These are phyloP conservation scores for Vickermania spadyakhi DNA, from an alignment of 208 protist genomes.

Conservation along the genomic window DNA sequence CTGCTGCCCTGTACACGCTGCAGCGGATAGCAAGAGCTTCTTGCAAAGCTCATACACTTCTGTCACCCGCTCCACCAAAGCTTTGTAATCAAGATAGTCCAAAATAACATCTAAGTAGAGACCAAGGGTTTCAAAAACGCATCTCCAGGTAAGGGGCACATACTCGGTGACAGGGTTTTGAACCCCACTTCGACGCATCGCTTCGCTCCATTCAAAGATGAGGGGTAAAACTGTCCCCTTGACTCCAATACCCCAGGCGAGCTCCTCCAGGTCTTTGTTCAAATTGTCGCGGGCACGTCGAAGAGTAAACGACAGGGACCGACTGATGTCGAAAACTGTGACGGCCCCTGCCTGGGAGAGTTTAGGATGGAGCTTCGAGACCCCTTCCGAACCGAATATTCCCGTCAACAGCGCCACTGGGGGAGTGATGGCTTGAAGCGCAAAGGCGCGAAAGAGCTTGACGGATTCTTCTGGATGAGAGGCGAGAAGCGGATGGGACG, in stretches of 20 bases:
- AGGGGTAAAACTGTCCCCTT: slow-evolving; percentile 31
- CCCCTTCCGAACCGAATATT: slow-evolving; percentile 17
- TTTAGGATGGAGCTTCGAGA: neutral
- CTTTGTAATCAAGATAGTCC: slow-evolving; percentile 8
- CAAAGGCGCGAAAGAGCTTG: slow-evolving; percentile 43
- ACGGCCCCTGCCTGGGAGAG: slow-evolving; percentile 18
- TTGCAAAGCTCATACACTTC: slow-evolving; percentile 16
- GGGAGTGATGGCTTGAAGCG: slow-evolving; percentile 46
- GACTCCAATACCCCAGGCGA: slow-evolving; percentile 29
- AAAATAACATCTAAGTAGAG: slow-evolving; percentile 39
- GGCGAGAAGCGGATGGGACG: slow-evolving; percentile 11
- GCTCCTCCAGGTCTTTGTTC: neutral
- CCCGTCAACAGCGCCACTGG: slow-evolving; percentile 12
- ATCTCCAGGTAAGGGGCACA: slow-evolving; percentile 53
- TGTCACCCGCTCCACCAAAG: slow-evolving; percentile 24
- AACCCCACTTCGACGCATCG: slow-evolving; percentile 2
- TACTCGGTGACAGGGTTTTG: slow-evolving; percentile 10
- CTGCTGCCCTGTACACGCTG: slow-evolving; percentile 2
- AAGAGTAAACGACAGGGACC: slow-evolving; percentile 20
- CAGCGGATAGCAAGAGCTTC: slow-evolving; percentile 9
- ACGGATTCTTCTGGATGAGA: slow-evolving; percentile 26
- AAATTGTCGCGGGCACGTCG: neutral
- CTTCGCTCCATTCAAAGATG: slow-evolving; percentile 13
- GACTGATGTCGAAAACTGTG: slow-evolving; percentile 59
- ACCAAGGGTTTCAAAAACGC: slow-evolving; percentile 34